phyloP scores from a whole-genome alignment of 2,329 filamentous ascomycete species.

The Hymenoscyphus fraxineus region DNA sequence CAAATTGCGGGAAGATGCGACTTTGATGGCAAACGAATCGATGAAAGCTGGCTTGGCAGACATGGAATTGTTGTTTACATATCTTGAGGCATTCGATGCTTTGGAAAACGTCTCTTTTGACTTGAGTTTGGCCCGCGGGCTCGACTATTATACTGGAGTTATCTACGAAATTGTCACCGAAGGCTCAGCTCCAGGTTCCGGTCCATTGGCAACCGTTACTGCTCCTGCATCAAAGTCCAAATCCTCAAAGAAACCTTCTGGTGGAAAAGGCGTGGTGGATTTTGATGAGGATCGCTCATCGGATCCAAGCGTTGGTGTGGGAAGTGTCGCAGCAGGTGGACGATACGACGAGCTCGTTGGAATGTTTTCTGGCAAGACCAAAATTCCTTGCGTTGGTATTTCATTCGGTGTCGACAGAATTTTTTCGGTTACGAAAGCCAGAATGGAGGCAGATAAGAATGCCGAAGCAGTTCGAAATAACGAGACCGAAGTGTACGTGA shows the following conservation, averaged over 20 bases:
- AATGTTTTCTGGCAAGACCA: conserved; percentile 83
- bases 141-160: conserved; percentile 81
- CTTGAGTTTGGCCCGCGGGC: conserved; percentile 80
- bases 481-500: conserved; percentile 87
- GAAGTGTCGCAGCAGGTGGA: conserved; percentile 83
- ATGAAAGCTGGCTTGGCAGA: conserved; percentile 79
- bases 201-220: conserved; percentile 44
- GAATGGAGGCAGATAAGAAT: conserved; percentile 59
- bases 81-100: conserved; percentile 73
- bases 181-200: conserved; percentile 70
- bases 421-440: conserved; percentile 83
- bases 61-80: conserved; percentile 75
- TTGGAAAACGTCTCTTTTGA: conserved; percentile 80
- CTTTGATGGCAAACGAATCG: conserved; percentile 65
- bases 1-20: conserved; percentile 63
- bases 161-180: conserved; percentile 79
- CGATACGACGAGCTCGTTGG: conserved; percentile 90
- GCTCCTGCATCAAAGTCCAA: conserved; percentile 39
- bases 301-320: conserved; percentile 78
- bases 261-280: conserved; percentile 50
- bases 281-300: conserved; percentile 63
- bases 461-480: conserved; percentile 57
- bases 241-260: conserved; percentile 39
- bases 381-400: conserved; percentile 85
- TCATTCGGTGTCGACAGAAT: conserved; percentile 95